A percentile compares a stretch with the other conserved stretches of the same genome.
Evolutionary conservation across 345 rosid species (phyloP).

Genomic region (Populus davidiana): DNA sequence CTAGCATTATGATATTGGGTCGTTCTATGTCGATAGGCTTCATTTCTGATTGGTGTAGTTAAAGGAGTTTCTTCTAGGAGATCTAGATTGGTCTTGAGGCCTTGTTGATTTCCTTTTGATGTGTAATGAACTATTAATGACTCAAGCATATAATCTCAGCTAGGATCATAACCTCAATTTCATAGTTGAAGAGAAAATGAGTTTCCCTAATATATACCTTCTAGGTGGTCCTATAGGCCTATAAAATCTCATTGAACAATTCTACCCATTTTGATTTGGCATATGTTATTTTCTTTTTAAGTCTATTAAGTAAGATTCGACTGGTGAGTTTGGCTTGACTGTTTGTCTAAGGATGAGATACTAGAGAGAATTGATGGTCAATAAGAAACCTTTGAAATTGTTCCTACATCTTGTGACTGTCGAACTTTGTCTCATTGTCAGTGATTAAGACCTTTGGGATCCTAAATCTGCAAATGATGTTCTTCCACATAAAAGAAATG

Average conservation of each 20-base stretch:
- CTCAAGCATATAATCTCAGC: too few species aligned
- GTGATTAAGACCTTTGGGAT: background rate
- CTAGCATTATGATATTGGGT: too few species aligned
- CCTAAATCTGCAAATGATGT: background rate
- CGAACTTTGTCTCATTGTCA: background rate
- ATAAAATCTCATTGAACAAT: background rate
- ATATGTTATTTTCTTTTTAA: background rate
- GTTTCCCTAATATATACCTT: background rate
- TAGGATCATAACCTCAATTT: background rate
- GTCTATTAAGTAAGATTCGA: background rate
- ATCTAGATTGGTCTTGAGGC: too few species aligned
- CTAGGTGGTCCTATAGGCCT: background rate
- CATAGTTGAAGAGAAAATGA: background rate
- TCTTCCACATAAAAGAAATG: background rate
- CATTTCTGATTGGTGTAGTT: too few species aligned
- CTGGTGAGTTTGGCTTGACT: background rate
- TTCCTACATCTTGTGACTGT: background rate
- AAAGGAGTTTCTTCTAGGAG: too few species aligned
- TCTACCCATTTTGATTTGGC: background rate
- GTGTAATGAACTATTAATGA: too few species aligned
- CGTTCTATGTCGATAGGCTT: accelerated
- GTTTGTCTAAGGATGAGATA: background rate
- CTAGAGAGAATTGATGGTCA: background rate
- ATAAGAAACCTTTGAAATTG: background rate
- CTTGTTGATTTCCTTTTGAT: accelerated